Evolutionary conservation across 2,329 filamentous ascomycete genomes (phyloP), one percentile per base, ranked within the genome.

Genomic region (Sporothrix luriei): DNA sequence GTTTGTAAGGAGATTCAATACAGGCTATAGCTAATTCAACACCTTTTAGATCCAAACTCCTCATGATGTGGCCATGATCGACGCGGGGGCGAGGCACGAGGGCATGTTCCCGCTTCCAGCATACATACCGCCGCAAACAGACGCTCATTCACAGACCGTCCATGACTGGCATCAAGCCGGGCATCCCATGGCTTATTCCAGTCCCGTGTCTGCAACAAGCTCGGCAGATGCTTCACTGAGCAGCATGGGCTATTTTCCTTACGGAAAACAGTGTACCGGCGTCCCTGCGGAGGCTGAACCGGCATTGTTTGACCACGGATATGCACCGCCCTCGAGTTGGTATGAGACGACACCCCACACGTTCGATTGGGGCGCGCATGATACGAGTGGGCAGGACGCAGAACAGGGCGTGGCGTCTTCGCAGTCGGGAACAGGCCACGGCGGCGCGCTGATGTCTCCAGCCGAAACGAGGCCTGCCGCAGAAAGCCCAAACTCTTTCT

Each of bases 321-420:
- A 59, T 46, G 52, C 66, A 0, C 33, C 51, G 9, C 29, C 57
- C 19, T 48, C 52, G 14, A 46, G 59, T 51, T 11, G 59, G 10
- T 38, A 33, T 10, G 33, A 59, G 5, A 46, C 62, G 7, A 19
- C 55, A 5, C 16, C 46, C 10, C 66, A 55, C 51, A 24, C 33
- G 61, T 66, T 62, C 48, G 51, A 66, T 29, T 69, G 69, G 69
- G 59, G 55, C 9, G 33, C 46, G 4, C 51, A 33, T 24, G 66
- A 38, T 26, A 59, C 59, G 4, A 54, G 51, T 43, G 66, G 26
- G 14, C 21, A 33, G 29, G n/a, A 14, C 26, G 24, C 67, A 29
- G 66, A 59, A 4, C 65, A 54, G 19, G 54, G 40, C 6, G 10
- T 26, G 46, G n/a, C 46, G 11, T 26, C 66, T 13, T 49, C 65